Evolutionary conservation across 306 rosid genomes (phyloP), one percentile per base, ranked within the genome.

Genomic region (Comarum palustre): DNA sequence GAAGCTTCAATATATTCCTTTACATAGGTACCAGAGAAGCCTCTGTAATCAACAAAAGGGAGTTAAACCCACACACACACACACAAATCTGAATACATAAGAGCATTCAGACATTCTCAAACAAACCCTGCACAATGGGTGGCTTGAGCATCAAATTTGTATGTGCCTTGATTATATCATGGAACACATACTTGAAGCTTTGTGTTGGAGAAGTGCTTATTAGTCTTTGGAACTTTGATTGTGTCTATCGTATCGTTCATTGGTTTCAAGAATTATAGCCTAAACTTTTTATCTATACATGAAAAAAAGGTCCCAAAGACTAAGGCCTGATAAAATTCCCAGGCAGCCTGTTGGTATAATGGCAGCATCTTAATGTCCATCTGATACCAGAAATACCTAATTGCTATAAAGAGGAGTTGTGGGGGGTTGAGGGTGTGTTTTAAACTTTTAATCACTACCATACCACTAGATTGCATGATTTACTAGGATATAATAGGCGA

Each of bases 1-100:
- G 91, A 84, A 66, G 91, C 80, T 80, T 86, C 93, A 68, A 90
- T 86, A 77, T 90, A 90, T 71, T 90, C 96, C 77, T 88, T 90
- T 51, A 90, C 91, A 16, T 75, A 80, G 20, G 83, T 67, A 80
- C 96, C 96, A 22, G 89, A 86, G 79, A 90, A 90, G 66, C 96
- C 96, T 69, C 96, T 89, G 87, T 71, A 36, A 57, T 72, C 58
- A 83, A 66, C 45, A 82, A 47, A 47, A 75, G 75, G 60, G 50
- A 82, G 59, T 48, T 39, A 64, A 41, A 42, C 66, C 57, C 39
- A 54, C 57, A 20, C 50, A 14, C 46, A 17, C 67, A 16, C 4
- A 39, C 20, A 57, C 19, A 12, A 68, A 39, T 31, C 25, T 41
- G 46, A 75, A 19, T 12, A 29, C 39, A 6, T 55, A 52, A 29